Evolutionary conservation across 768 basidiomycete species (phyloP), one percentile per base, ranked within the genome.

Genomic region (Auricularia heimuer): DNA sequence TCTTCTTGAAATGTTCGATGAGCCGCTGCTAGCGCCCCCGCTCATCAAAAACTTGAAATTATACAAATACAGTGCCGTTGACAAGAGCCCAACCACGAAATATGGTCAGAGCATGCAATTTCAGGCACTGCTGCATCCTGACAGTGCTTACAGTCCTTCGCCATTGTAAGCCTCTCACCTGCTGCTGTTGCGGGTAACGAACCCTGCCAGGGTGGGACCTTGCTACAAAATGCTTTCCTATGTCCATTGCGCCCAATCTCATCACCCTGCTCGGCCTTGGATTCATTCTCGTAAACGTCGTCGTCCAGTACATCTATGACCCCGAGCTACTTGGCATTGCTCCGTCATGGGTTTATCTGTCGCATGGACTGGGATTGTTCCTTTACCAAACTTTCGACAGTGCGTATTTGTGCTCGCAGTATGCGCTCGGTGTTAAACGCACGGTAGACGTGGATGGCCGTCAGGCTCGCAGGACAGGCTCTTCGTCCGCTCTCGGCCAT

Each of bases 361-460:
- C 62, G 35, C 65, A 66, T 54, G 62, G 65, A 4, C 4, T 68
- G 14, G 67, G 67, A 7, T 54, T 68, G 18, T 68, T 68, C 47
- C 61, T 68, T 33, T 68, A 68, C 62, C 67, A 68, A 45, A 68
- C 67, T 7, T 68, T 68, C 35, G 67, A 68, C 63, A 68, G 67
- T 68, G 61, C 24, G 67, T 21, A 10, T 16, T 12, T 14, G 11
- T 12, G 2, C 60, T 62, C 3, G 6, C 34, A 12, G 33, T 37
- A 36, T 35, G 14, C n/a, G 34, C 34, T 12, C n/a, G 16, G 7
- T 10, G 54, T 14, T 63, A 8, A n/a, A 47, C 37, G 10, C 29
- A 24, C 45, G 8, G 8, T 42, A 68, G 67, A 68, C 35, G 67
- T 68, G n/a, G 67, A 68, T 34, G 67, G 67, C 47, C 67, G 67